Evolutionary conservation across 192 early-diverging fungal genomes (phyloP), one percentile per base, ranked within the genome.

Genomic region (Entomortierella chlamydospora): DNA sequence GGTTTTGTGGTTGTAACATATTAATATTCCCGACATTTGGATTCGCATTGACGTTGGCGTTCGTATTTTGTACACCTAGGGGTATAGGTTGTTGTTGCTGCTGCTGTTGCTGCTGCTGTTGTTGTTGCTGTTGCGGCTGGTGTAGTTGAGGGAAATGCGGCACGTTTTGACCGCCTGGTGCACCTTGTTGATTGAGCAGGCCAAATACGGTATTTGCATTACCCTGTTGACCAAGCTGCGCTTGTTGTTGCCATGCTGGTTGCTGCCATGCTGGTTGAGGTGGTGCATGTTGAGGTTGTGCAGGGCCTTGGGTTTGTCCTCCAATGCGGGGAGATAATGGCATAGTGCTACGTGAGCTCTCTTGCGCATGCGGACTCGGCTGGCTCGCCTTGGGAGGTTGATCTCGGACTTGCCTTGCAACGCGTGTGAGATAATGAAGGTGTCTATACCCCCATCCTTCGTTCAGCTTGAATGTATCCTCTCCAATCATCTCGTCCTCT

Each of bases 391-490:
- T 58, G 20, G 68, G 49, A 2, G 76, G 68, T 15, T 61, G 62
- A 39, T 79, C 76, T 17, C 76, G 55, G 5, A 70, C 63, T 17
- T 64, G 56, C 29, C 50, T 64, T 3, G 68, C 76, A 0, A 79
- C 76, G 26, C 76, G 62, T 1, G 76, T 79, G 13, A 79, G 45
- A 42, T 79, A 79, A 0, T 39, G 51, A 6, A 54, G 63, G 17
- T 66, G 45, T 25, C 58, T 68, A 62, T 66, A 79, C 0, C 76
- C 76, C 76, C 76, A 79, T 4, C 76, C 76, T 42, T 79, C 76
- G 9, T 34, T 70, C 57, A 64, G 50, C 42, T 70, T 65, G 52
- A 79, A 79, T 11, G 47, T 10, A 30, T 79, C 76, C 39, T 55
- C 64, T 4, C 53, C 64, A 31, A 70, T 61, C 76, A 79, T 70